Conservation (phyloP, 148 eudicot genomes). For the Vaccinium vitisidaea region DNA sequence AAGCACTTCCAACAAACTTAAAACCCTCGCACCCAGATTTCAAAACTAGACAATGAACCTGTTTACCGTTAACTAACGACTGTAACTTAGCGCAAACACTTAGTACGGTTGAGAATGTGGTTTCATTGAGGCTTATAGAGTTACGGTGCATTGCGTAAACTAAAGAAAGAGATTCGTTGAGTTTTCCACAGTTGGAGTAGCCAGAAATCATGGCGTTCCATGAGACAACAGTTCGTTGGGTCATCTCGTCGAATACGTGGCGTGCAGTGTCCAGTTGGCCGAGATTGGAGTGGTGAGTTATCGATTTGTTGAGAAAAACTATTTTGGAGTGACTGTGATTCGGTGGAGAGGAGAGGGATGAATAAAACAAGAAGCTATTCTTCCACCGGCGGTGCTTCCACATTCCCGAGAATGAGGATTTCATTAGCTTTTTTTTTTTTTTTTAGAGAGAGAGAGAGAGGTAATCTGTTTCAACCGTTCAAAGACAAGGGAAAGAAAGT, state of each 20-base stretch:
- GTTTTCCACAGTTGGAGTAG: constrained; percentile 38
- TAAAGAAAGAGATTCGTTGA: constrained; percentile 25
- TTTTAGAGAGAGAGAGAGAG: background rate
- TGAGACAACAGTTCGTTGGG: constrained; percentile 37
- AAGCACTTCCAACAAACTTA: constrained; percentile 41
- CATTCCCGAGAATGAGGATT: background rate
- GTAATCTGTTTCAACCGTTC: background rate
- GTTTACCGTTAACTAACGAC: constrained; percentile 24
- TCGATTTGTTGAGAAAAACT: constrained; percentile 29
- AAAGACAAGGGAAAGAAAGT: too few relatives aligned
- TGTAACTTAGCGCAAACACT: constrained; percentile 38
- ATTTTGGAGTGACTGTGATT: constrained; percentile 5
- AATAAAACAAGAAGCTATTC: background rate
- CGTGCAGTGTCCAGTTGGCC: constrained; percentile 42
- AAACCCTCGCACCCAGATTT: constrained; percentile 37
- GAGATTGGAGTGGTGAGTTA: constrained; percentile 14
- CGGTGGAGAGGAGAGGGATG: constrained; percentile 3
- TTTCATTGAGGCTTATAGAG: constrained; percentile 32
- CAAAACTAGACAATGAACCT: constrained; percentile 46
- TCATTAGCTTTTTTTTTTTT: background rate
- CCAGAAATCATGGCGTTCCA: constrained; percentile 54
- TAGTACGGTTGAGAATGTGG: constrained; percentile 31
- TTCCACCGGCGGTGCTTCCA: constrained; percentile 29
- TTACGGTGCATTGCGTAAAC: constrained; percentile 34
- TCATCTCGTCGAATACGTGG: constrained; percentile 50